Conservation (phyloP, 176 grass and related monocot species). For the Leersia perrieri region DNA sequence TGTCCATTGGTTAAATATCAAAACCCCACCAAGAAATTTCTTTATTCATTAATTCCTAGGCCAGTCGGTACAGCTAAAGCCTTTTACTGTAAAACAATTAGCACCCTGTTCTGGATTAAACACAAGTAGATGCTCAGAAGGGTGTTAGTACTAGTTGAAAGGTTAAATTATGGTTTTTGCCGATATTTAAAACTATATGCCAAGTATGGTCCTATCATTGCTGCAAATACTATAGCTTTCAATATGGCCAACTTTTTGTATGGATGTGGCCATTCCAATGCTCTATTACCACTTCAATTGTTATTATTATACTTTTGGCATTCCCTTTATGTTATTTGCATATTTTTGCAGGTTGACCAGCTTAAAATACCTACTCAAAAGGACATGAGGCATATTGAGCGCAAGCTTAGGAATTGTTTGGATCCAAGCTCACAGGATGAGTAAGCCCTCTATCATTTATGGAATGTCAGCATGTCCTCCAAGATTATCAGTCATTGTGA, state of each 20-base stretch:
- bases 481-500: background rate
- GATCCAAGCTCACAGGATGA: slow-evolving; percentile 70
- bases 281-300: background rate
- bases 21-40: background rate
- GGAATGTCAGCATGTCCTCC: background rate
- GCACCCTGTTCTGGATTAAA: background rate
- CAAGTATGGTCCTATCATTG: background rate
- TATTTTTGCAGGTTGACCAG: slow-evolving; percentile 44
- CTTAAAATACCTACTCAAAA: slow-evolving; percentile 53
- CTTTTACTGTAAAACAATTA: background rate
- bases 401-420: slow-evolving; percentile 72
- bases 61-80: background rate
- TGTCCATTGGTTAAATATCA: background rate
- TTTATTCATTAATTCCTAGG: background rate
- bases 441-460: slow-evolving; percentile 29
- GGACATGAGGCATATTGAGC: slow-evolving; percentile 67
- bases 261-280: background rate
- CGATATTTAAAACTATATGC: background rate
- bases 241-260: background rate
- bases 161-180: background rate
- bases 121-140: background rate
- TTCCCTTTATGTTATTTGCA: slow-evolving; percentile 8
- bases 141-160: background rate
- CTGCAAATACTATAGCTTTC: background rate
- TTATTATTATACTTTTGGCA: background rate